Percentiles rank a stretch among this genome's conserved stretches.
These are phyloP conservation scores for Cryptosporidium ubiquitum DNA, from an alignment of 169 alveolate species.

Conservation along the genomic window DNA sequence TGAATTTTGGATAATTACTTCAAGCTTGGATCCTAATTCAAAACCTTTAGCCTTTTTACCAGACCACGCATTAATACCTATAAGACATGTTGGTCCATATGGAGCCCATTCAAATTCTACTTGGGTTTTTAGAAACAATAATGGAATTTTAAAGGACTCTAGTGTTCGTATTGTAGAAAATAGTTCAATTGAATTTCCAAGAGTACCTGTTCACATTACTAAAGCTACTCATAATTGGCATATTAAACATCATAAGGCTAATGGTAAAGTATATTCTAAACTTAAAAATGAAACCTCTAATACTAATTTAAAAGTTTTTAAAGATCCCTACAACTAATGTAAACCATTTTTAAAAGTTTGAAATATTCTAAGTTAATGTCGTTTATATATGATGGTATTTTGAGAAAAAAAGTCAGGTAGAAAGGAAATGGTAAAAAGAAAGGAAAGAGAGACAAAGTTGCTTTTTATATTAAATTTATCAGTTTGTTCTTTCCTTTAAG, in stretches of 20 bases:
- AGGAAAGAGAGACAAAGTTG: not conserved
- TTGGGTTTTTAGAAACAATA: constrained; percentile 57
- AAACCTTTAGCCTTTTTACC: constrained; percentile 70
- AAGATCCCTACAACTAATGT: not conserved
- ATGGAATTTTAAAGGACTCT: constrained; percentile 19
- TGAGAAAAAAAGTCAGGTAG: not conserved
- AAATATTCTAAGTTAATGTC: not conserved
- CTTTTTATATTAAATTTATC: not conserved
- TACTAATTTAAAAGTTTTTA: not conserved
- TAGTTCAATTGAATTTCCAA: constrained; percentile 29
- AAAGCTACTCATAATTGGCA: constrained; percentile 72
- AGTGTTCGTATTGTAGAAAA: constrained; percentile 63
- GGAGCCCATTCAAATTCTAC: constrained; percentile 69
- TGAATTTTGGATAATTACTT: constrained; percentile 61
- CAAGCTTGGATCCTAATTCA: constrained; percentile 9
- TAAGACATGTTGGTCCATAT: constrained; percentile 73
- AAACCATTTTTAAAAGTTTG: too few species aligned
- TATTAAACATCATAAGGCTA: constrained; percentile 33
- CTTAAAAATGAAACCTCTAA: not conserved
- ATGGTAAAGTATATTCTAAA: not conserved
- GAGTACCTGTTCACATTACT: constrained; percentile 51
- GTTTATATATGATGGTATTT: too few species aligned
- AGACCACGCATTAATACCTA: constrained; percentile 62
- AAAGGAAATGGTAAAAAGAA: not conserved
- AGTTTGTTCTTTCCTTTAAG: not conserved